Percentiles rank a stretch among this genome's conserved stretches.
Evolutionary conservation across 2,329 filamentous ascomycete species (phyloP).

Genomic region (Clarireedia paspali): DNA sequence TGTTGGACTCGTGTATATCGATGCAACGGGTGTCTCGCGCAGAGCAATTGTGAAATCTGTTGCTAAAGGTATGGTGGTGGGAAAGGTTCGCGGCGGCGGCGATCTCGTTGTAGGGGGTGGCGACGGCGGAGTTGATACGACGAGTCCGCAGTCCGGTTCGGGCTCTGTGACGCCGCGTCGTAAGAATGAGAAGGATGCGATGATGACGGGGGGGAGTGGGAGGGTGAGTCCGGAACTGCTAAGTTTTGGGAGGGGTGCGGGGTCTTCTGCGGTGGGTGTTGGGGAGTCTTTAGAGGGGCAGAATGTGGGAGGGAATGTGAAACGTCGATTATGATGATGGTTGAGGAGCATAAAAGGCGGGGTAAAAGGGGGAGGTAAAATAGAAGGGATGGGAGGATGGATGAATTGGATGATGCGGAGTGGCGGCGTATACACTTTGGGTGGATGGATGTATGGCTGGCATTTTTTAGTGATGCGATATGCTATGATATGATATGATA

Average conservation of each 20-base stretch:
- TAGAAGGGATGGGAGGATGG: neutral
- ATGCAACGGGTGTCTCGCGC: conserved; percentile 85
- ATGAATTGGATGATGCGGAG: neutral
- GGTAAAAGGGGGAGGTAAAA: neutral
- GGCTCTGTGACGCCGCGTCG: conserved; percentile 19
- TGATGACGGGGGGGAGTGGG: conserved; percentile 16
- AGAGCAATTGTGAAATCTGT: conserved; percentile 89
- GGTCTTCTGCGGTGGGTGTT: conserved; percentile 15
- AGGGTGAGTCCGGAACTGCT: conserved; percentile 21
- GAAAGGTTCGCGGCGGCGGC: conserved; percentile 65
- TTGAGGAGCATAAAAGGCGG: neutral
- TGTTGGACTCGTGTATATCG: conserved; percentile 93
- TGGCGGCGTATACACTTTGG: neutral
- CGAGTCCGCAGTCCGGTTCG: neutral
- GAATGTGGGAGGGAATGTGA: conserved; percentile 6
- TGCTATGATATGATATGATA: neutral
- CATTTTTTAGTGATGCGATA: neutral
- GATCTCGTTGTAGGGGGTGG: conserved; percentile 66
- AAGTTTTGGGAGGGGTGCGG: conserved; percentile 21
- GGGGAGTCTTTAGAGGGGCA: conserved; percentile 22
- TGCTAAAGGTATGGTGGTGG: conserved; percentile 92
- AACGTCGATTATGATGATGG: neutral
- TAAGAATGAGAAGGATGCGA: conserved; percentile 19
- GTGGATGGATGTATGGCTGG: neutral
- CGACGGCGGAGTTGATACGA: conserved; percentile 21